phyloP scores from a whole-genome alignment of 257 asterid genomes.

The Lantana camara region DNA sequence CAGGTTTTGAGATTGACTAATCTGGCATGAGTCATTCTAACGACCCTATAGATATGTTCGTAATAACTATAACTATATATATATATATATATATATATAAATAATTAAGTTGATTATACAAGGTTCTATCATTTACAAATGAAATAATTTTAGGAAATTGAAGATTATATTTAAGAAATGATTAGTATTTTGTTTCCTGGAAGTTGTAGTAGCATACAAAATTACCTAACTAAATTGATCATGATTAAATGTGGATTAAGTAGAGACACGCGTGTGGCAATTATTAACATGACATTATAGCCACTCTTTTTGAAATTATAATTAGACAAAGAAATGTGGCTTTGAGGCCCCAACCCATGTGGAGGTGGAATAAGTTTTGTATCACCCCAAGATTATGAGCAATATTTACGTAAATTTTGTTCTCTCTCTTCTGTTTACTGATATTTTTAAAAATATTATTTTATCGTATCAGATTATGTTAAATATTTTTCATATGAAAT shows the following conservation, averaged over 20 bases:
- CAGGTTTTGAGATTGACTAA: too few species aligned
- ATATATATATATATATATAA: too few species aligned
- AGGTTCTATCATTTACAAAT: too few species aligned
- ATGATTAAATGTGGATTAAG: slow-evolving; percentile 23
- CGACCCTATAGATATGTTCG: too few species aligned
- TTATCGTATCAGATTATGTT: too few species aligned
- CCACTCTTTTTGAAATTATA: slow-evolving; percentile 19
- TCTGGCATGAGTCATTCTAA: too few species aligned
- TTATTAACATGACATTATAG: not conserved
- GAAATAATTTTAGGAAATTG: not conserved
- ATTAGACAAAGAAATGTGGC: slow-evolving; percentile 14
- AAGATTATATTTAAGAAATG: not conserved
- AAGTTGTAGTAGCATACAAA: not conserved
- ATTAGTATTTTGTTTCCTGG: not conserved
- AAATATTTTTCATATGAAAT: too few species aligned
- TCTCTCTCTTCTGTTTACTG: too few species aligned
- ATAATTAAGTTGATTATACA: too few species aligned
- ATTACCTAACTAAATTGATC: slow-evolving; percentile 4
- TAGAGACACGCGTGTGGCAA: slow-evolving; percentile 18
- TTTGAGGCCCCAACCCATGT: slow-evolving; percentile 24
- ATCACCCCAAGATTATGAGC: slow-evolving; percentile 1
- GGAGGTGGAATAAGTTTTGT: slow-evolving; percentile 11
- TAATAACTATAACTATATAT: too few species aligned
- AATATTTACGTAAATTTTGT: too few species aligned
- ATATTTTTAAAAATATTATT: too few species aligned